Evolutionary conservation across 352 stramenopile species (phyloP).

Genomic region (Phytophthora brassicae): DNA sequence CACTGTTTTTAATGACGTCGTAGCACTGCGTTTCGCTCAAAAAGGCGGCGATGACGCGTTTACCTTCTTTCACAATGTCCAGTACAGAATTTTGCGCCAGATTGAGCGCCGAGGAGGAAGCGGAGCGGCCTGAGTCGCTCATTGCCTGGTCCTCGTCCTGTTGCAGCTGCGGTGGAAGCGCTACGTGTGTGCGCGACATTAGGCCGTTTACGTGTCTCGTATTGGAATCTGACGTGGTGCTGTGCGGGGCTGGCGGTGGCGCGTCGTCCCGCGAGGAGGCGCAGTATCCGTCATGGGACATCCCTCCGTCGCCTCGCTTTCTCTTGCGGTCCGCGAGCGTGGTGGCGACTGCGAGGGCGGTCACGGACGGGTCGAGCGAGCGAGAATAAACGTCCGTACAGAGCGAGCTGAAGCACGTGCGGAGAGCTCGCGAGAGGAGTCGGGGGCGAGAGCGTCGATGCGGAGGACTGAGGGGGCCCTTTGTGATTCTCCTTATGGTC

Average conservation of each 20-base stretch:
- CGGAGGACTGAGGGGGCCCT: not conserved
- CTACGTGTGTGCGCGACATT: slow-evolving; percentile 19
- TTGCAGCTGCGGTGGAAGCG: slow-evolving; percentile 21
- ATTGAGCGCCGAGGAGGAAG: slow-evolving; percentile 38
- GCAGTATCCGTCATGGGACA: slow-evolving; percentile 69
- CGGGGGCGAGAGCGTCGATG: not conserved
- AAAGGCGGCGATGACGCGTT: slow-evolving; percentile 86
- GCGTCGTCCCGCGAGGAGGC: slow-evolving; percentile 41
- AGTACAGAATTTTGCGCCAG: slow-evolving; percentile 48
- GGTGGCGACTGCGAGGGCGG: slow-evolving; percentile 18
- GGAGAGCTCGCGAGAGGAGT: not conserved
- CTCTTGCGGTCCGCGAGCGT: slow-evolving; percentile 56
- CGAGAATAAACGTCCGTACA: not conserved
- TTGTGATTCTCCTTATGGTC: not conserved
- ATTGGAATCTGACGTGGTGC: slow-evolving; percentile 26
- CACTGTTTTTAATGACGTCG: slow-evolving; percentile 95
- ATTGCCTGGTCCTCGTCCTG: slow-evolving; percentile 40
- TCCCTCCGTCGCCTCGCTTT: slow-evolving; percentile 56
- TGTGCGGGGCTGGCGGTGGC: slow-evolving; percentile 32
- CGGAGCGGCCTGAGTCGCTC: slow-evolving; percentile 23
- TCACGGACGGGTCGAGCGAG: slow-evolving; percentile 20
- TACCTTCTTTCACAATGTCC: slow-evolving; percentile 79
- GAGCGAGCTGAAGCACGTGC: not conserved
- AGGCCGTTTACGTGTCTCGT: slow-evolving; percentile 22
- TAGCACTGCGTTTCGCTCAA: slow-evolving; percentile 92